phyloP scores from a whole-genome alignment of 2,329 filamentous ascomycete genomes.

The Aureobasidium namibiae region DNA sequence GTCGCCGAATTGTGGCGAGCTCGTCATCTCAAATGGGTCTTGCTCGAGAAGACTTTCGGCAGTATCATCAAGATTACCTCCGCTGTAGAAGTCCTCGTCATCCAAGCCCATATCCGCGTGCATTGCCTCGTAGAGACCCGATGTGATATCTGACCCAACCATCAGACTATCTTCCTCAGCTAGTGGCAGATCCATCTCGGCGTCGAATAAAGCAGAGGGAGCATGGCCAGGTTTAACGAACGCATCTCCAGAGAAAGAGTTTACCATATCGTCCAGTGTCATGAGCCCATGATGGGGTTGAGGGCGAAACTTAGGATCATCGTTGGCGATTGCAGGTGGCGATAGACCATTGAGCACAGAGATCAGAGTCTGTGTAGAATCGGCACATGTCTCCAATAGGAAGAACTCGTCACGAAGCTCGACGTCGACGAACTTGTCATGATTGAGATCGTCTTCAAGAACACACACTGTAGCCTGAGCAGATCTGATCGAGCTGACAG shows the following conservation, averaged over 20 bases:
- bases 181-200: constrained; percentile 19
- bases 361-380: constrained; percentile 90
- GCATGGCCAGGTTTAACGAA: constrained; percentile 57
- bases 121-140: constrained; percentile 26
- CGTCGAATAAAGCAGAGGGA: constrained; percentile 42
- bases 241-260: constrained; percentile 81
- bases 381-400: constrained; percentile 88
- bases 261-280: constrained; percentile 76
- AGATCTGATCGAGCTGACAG: constrained; percentile 78
- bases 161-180: constrained; percentile 27
- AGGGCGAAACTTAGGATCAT: constrained; percentile 77
- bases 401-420: constrained; percentile 80
- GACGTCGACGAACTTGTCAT: constrained; percentile 62
- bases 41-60: constrained; percentile 27
- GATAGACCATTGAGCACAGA: constrained; percentile 68
- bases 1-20: constrained; percentile 24
- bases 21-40: constrained; percentile 31
- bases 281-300: constrained; percentile 50
- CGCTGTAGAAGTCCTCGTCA: constrained; percentile 16
- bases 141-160: constrained; percentile 24
- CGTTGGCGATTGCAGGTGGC: constrained; percentile 75
- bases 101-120: constrained; percentile 21
- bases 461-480: constrained; percentile 62
- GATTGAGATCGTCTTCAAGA: constrained; percentile 45
- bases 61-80: constrained; percentile 21